Conservation (phyloP, 805 yeast genomes). For the Grigorovia humatica region DNA sequence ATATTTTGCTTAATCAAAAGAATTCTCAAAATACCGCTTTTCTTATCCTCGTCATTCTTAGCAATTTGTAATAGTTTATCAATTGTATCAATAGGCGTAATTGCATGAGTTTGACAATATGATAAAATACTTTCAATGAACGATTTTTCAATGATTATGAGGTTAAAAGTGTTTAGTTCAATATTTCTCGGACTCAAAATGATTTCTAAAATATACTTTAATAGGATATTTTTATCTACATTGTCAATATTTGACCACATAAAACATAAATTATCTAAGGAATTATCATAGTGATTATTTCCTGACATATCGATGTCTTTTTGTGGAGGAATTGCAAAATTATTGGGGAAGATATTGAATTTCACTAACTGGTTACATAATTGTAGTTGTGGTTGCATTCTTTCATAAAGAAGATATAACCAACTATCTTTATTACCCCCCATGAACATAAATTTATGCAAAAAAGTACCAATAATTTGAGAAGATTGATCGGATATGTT, state of each 20-base stretch:
- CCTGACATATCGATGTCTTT: not conserved
- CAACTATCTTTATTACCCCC: not conserved
- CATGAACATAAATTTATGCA: not conserved
- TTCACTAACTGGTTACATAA: not conserved
- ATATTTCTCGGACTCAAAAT: not conserved
- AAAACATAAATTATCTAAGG: conserved; percentile 1
- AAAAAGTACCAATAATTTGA: not conserved
- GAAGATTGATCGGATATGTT: not conserved
- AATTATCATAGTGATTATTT: not conserved
- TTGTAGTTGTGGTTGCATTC: not conserved
- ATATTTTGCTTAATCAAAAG: not conserved
- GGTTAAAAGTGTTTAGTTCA: not conserved
- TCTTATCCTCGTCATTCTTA: not conserved
- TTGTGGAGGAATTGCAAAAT: not conserved
- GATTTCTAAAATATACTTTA: not conserved
- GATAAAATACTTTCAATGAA: conserved; percentile 1
- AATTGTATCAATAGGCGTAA: not conserved
- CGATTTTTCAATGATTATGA: not conserved
- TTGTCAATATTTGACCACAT: not conserved
- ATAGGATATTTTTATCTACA: not conserved
- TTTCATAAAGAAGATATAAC: conserved; percentile 3
- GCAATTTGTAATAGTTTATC: not conserved
- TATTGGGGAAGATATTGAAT: conserved; percentile 1
- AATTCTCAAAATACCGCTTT: conserved; percentile 2
- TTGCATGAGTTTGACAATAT: not conserved